Evolutionary conservation across 228 moss, liverwort and hornwort genomes (phyloP), one percentile per base, ranked within the genome.

Genomic region (Sphagnum fallax): DNA sequence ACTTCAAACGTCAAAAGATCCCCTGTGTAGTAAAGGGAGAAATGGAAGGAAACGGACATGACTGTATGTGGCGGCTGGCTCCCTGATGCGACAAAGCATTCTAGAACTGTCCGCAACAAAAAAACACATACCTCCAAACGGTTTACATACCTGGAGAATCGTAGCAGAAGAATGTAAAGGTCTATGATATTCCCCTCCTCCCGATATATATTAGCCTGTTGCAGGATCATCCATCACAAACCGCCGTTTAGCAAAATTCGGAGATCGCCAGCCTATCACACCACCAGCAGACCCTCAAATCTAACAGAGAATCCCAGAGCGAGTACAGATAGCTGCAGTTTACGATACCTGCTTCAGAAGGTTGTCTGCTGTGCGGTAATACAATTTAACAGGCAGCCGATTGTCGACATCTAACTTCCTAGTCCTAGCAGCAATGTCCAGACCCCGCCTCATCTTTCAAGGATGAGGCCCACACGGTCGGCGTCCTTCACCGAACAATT

Each of bases 151-250:
- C 96, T 97, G 72, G 96, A 97, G 72, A 83, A 97, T 10, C 96
- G 93, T 71, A 97, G 84, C 6, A 97, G 90, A 62, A 97, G 79
- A 75, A 97, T 85, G 79, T 97, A 97, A 4, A 89, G 75, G 71
- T 97, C 93, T 68, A 97, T 89, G 75, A 82, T 79, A 74, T 89
- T 97, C 14, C 76, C 79, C 69, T 97, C 96, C 15, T 88, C 85
- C 47, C 96, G 89, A 72, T 97, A 97, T 48, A 97, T 90, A 72
- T 83, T 80, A 53, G 96, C 96, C 96, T 97, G 80, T 59, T 48
- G n/a, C 60, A 66, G 9, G 14, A 62, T 65, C 32, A 60, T 50
- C 13, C 10, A 18, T 67, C 32, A 32, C 32, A 32, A 32, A 32
- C 32, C 32, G 32, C 32, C 32, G 32, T 2, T 32, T 32, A 32